These are phyloP conservation scores for Fusarium sp. DNA, from an alignment of 2,329 filamentous ascomycete genomes.

Conservation along the genomic window DNA sequence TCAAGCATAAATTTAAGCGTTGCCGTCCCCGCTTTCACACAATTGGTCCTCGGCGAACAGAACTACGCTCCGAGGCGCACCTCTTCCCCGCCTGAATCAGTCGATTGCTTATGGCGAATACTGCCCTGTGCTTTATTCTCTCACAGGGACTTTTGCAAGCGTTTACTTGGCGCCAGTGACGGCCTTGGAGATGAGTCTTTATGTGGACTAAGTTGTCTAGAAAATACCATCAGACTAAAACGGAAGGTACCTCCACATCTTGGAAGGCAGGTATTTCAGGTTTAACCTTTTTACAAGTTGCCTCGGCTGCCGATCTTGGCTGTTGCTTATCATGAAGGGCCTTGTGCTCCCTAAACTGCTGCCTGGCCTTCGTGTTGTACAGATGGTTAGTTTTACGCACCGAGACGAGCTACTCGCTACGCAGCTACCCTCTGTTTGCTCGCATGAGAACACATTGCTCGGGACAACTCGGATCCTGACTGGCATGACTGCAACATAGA, in stretches of 20 bases:
- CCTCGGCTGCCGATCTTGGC: not conserved
- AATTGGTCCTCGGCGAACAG: slow-evolving; percentile 23
- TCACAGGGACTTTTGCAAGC: not conserved
- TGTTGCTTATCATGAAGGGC: not conserved
- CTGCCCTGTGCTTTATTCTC: not conserved
- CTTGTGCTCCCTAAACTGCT: too few species aligned
- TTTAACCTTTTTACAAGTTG: too few species aligned
- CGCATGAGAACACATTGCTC: not conserved
- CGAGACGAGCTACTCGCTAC: not conserved
- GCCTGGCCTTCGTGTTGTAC: not conserved
- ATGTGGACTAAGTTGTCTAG: not conserved
- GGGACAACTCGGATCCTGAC: slow-evolving; percentile 16
- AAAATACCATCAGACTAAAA: too few species aligned
- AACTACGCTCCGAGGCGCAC: slow-evolving; percentile 21
- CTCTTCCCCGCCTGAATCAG: slow-evolving; percentile 15
- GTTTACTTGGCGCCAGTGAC: not conserved
- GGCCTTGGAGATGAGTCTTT: not conserved
- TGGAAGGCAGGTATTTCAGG: too few species aligned
- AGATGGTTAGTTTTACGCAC: not conserved
- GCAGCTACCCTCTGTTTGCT: not conserved
- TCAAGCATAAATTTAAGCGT: slow-evolving; percentile 3
- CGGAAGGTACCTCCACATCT: too few species aligned
- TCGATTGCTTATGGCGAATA: slow-evolving; percentile 11
- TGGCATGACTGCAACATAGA: not conserved
- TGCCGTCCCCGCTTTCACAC: not conserved